Percentiles rank a stretch among this genome's conserved stretches.
Evolutionary conservation across 176 grass and related monocot species (phyloP).

Genomic region (Phyllostachys edulis): DNA sequence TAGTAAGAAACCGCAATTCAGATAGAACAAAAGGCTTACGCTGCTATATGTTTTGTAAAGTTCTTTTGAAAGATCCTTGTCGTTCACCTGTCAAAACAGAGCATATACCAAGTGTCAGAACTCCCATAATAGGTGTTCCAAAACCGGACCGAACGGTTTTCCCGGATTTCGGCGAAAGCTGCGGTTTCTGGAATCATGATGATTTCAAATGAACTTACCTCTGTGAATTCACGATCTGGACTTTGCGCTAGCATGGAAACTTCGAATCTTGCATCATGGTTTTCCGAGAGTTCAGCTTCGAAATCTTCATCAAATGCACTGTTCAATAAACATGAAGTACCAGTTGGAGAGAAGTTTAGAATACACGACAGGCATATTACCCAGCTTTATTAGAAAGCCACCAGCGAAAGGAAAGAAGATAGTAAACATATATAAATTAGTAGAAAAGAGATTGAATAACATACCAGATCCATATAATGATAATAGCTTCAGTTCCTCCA

Average conservation of each 20-base stretch:
- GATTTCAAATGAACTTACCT: slow-evolving; percentile 49
- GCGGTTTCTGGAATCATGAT: background rate
- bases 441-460: slow-evolving; percentile 2
- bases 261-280: slow-evolving; percentile 80
- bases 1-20: background rate
- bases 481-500: slow-evolving; percentile 81
- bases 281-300: slow-evolving; percentile 91
- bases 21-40: slow-evolving; percentile 50
- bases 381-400: slow-evolving; percentile 1
- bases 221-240: slow-evolving; percentile 92
- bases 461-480: slow-evolving; percentile 93
- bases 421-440: slow-evolving; percentile 24
- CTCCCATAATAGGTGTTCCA: background rate
- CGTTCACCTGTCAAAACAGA: slow-evolving; percentile 60
- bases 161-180: background rate
- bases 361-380: slow-evolving; percentile 25
- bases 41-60: slow-evolving; percentile 98
- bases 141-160: background rate
- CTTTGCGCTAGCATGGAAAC: slow-evolving; percentile 90
- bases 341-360: slow-evolving; percentile 22
- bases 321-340: slow-evolving; percentile 26
- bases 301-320: slow-evolving; percentile 99
- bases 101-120: slow-evolving; percentile 9
- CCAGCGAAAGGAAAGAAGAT: background rate
- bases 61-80: slow-evolving; percentile 92